These are phyloP conservation scores for Psilocybe subaeruginosa DNA, from an alignment of 768 basidiomycete species.

Conservation along the genomic window DNA sequence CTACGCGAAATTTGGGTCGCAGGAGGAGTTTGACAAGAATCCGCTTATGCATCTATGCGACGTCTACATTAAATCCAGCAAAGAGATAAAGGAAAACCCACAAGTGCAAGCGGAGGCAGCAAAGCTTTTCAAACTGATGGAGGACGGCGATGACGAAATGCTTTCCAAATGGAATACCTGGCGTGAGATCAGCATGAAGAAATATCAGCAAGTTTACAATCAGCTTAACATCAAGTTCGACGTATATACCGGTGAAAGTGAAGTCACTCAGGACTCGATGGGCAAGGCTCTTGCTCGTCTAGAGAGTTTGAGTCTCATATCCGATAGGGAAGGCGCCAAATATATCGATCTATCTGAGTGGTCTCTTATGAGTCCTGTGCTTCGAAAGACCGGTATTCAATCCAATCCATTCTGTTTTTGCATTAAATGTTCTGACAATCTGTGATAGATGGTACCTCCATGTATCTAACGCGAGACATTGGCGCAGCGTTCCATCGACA, in stretches of 20 bases:
- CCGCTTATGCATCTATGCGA: constrained; percentile 95
- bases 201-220: constrained; percentile 87
- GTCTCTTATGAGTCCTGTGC: constrained; percentile 90
- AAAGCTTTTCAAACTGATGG: constrained; percentile 92
- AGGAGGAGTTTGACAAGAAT: constrained; percentile 81
- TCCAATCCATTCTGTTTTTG: background rate
- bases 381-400: constrained; percentile 75
- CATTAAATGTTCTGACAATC: background rate
- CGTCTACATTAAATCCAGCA: constrained; percentile 93
- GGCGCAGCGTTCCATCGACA: constrained; percentile 91
- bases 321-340: constrained; percentile 80
- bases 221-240: constrained; percentile 91
- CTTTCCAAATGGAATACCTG: constrained; percentile 92
- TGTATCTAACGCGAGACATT: constrained; percentile 95
- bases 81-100: constrained; percentile 75
- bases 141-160: constrained; percentile 85
- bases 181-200: constrained; percentile 88
- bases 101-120: constrained; percentile 77
- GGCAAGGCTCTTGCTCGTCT: constrained; percentile 70
- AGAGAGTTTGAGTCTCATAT: constrained; percentile 73
- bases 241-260: constrained; percentile 89
- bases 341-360: constrained; percentile 86
- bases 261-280: constrained; percentile 74
- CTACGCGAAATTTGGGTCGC: constrained; percentile 88
- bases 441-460: constrained; percentile 81